Base-by-base conservation (phyloP, 164 flowering plant species). In the Cinnamomum micranthum region DNA sequence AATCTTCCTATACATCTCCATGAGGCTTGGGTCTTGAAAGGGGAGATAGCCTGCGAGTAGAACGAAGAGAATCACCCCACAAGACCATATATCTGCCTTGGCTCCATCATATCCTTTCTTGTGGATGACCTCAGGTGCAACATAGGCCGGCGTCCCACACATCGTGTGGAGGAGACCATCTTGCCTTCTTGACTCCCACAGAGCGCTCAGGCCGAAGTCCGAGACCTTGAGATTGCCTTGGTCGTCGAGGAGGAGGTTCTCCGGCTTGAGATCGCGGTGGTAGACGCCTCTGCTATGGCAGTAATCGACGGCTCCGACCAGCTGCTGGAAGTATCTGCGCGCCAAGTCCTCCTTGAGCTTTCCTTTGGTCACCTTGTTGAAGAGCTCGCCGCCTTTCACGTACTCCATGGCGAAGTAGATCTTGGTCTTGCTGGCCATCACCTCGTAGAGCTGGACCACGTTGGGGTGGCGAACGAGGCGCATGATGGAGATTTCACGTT, bases 61-160 rank as follows among this genome's bases (percentile, higher is more conserved):
- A 68, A 84, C 86, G 31, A 75, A 84, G 28, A 80, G 76, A 50
- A 84, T 69, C 15, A 84, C 86, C 63, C 84, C 86, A 79, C 86
- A 84, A 15, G 84, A 84, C 86, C 86, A 84, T 17, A 81, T 71
- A 74, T 84, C 86, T 1, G 86, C 86, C 69, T 77, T 84, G n/a
- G 81, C 78, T 12, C 84, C 86, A n/a, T 84, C 86, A 23, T 84
- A 84, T 11, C 86, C 86, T 75, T 60, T 84, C 77, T 78, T 79
- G 62, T 73, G 77, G 12, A 84, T 79, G 41, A 84, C 74, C 68
- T 84, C 84, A 0, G 86, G 84, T 14, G 86, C 82, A 4, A 81
- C 82, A 23, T 84, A 84, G 4, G 86, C 86, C 3, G 86, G 86
- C 1, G 86, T 84, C n/a, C 86, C 86, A 47, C 86, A 84, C 2